phyloP scores from a whole-genome alignment of 2,329 filamentous ascomycete genomes.

The Ascocoryne sarcoides region DNA sequence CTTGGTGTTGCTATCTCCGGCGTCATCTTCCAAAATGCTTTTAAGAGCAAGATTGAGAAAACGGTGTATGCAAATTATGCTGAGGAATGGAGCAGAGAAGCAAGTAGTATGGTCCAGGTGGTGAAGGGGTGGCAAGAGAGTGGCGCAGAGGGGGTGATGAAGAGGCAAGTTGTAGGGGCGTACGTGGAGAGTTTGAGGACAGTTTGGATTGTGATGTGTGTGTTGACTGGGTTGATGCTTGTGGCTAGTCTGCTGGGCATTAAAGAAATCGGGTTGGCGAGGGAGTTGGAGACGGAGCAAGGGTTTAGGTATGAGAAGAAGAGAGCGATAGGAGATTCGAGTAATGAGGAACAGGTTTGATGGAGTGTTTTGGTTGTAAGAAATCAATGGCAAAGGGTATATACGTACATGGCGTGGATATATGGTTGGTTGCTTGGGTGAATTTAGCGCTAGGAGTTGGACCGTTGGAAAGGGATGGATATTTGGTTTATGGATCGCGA shows the following conservation, averaged over 20 bases:
- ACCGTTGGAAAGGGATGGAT: too few species aligned
- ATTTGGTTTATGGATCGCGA: too few species aligned
- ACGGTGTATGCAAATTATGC: conserved; percentile 11
- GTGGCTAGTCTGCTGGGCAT: conserved; percentile 34
- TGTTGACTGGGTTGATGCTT: conserved; percentile 14
- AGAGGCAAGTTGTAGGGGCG: conserved; percentile 1
- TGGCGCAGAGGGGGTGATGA: conserved; percentile 4
- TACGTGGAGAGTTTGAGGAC: conserved; percentile 15
- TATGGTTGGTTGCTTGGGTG: too few species aligned
- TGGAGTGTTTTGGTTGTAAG: too few species aligned
- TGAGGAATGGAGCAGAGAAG: conserved; percentile 13
- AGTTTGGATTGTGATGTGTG: conserved; percentile 23
- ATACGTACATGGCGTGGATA: too few species aligned
- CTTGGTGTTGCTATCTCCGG: conserved; percentile 40
- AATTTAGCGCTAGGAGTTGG: too few species aligned
- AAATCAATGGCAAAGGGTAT: too few species aligned
- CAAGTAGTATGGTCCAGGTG: conserved; percentile 16
- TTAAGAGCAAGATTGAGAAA: conserved; percentile 17
- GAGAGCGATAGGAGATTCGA: neutral
- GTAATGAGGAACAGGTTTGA: neutral
- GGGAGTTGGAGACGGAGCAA: conserved; percentile 17
- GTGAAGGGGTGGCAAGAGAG: conserved; percentile 13
- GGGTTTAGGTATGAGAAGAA: conserved; percentile 7
- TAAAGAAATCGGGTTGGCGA: conserved; percentile 28
- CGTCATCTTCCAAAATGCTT: conserved; percentile 58